A percentile compares a stretch with the other conserved stretches of the same genome.
These are phyloP conservation scores for Zygosaccharomyces pseudobailii DNA, from an alignment of 1,139 yeast species.

Conservation along the genomic window DNA sequence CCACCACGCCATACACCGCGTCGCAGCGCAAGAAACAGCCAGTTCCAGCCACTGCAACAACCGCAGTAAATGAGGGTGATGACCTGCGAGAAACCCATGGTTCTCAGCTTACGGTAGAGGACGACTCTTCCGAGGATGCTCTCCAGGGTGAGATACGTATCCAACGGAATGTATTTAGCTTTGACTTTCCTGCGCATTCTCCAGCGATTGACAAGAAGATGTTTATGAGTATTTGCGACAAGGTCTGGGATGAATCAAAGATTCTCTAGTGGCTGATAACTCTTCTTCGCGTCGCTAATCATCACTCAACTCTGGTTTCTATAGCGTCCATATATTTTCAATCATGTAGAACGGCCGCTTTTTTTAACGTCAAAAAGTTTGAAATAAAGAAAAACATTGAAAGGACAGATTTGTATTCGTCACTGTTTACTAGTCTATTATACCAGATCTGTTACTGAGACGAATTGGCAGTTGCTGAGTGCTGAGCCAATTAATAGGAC, in stretches of 20 bases:
- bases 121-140: conserved; percentile 5
- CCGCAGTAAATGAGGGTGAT: conserved; percentile 2
- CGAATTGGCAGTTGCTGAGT: neutral
- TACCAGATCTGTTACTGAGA: neutral
- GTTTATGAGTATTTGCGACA: conserved; percentile 34
- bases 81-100: conserved; percentile 10
- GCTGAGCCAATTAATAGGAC: neutral
- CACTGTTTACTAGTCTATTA: neutral
- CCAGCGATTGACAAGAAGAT: conserved; percentile 29
- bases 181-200: conserved; percentile 23
- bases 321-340: neutral
- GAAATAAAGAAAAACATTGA: conserved; percentile 2
- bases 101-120: conserved; percentile 10
- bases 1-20: conserved; percentile 5
- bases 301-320: neutral
- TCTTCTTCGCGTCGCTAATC: neutral
- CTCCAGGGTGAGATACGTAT: conserved; percentile 27
- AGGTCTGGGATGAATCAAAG: conserved; percentile 32
- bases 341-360: conserved; percentile 1
- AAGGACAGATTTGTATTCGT: neutral
- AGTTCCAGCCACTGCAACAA: conserved; percentile 1
- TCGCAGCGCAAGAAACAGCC: conserved; percentile 5
- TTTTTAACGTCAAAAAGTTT: neutral
- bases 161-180: conserved; percentile 25
- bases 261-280: conserved; percentile 5